phyloP scores from a whole-genome alignment of 441 rosid species.

The Pelargonium cotyledonis region DNA sequence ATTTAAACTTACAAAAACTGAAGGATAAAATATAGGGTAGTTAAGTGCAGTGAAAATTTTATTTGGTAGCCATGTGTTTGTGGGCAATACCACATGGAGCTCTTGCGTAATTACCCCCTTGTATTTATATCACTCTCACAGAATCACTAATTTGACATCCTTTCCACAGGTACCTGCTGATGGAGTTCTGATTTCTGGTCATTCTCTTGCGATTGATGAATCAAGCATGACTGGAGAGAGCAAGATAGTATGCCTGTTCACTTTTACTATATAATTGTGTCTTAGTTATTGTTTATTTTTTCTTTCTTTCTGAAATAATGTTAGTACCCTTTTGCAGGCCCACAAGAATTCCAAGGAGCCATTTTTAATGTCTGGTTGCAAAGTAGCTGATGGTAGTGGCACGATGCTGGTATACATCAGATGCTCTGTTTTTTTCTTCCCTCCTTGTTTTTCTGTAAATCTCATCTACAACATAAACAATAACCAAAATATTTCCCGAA shows the following conservation, averaged over 20 bases:
- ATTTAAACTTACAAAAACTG: no score
- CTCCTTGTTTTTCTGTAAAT: neutral
- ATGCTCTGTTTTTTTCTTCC: neutral
- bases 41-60: neutral
- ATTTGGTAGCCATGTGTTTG: no score
- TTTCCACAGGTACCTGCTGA: constrained; percentile 83
- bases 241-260: constrained; percentile 53
- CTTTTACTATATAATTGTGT: constrained; percentile 6
- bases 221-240: constrained; percentile 99
- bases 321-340: constrained; percentile 39
- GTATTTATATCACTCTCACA: neutral
- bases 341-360: constrained; percentile 63
- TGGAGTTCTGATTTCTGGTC: constrained; percentile 72
- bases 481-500: no score
- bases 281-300: constrained; percentile 6
- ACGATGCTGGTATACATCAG: constrained; percentile 71
- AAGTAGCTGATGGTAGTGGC: constrained; percentile 96
- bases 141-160: neutral
- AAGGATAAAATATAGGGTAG: neutral
- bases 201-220: constrained; percentile 84
- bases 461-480: neutral
- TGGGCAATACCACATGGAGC: no score
- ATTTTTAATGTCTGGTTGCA: constrained; percentile 96
- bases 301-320: neutral
- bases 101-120: neutral